Evolutionary conservation across 2,329 filamentous ascomycete species (phyloP), one percentile per base, ranked within the genome.

Genomic region (Botrytis byssoidea): DNA sequence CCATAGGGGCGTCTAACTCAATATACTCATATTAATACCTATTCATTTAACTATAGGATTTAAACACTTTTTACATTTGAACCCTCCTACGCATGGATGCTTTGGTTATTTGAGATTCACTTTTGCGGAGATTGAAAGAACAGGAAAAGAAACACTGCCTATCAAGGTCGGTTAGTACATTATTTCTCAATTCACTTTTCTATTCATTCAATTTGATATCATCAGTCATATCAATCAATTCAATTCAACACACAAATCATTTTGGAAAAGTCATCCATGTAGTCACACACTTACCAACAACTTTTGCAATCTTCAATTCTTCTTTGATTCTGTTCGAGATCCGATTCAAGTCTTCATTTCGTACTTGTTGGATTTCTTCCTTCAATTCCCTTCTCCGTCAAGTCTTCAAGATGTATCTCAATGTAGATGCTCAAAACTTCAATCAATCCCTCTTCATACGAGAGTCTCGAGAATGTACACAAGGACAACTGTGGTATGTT

Each of bases 371-470:
- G 48, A 3, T 57, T 42, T 32, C 35, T 16, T 32, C 16, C 16
- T 14, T 29, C 35, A 40, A 57, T 57, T 32, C 1, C 16, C 20
- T 29, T 16, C 35, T 18, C 63, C 14, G 22, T 68, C 64, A 42
- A 51, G 22, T 44, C n/a, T 37, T 61, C 55, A 69, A 40, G 60
- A 73, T 73, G 64, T 61, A 73, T 42, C 71, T 73, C 64, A 35
- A 57, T 32, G 66, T 8, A 32, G 42, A 69, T 48, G 40, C 55
- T 29, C 42, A 29, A 25, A 20, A 14, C 20, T 69, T 55, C 51
- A 73, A 73, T 35, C 64, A 59, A 32, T 37, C 46, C 7, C 55
- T 73, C 14, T 12, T 60, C 29, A 67, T 69, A 69, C 29, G 71
- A 73, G 71, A 73, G 25, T 61, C 71, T 22, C 48, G 20, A 3